phyloP scores from a whole-genome alignment of 768 basidiomycete species.

The Suillus brevipes region DNA sequence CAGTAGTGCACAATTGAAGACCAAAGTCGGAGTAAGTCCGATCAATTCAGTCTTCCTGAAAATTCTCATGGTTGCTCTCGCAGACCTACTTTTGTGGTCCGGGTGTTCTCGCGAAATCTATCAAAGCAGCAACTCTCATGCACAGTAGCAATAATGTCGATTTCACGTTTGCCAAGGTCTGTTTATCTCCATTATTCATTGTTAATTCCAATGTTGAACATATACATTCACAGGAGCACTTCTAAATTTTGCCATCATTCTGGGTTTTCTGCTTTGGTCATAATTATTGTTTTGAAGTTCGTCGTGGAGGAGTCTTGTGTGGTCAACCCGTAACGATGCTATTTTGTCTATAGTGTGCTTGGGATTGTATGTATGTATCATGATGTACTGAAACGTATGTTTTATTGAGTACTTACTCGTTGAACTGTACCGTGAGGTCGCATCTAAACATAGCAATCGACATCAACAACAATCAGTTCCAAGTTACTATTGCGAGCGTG shows the following conservation, averaged over 20 bases:
- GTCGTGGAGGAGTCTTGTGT: neutral
- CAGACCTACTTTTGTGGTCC: slow-evolving; percentile 93
- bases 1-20: slow-evolving; percentile 74
- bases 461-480: slow-evolving; percentile 20
- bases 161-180: slow-evolving; percentile 83
- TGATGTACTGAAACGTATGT: slow-evolving; percentile 1
- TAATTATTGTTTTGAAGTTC: neutral
- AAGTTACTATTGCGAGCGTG: slow-evolving; percentile 8
- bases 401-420: neutral
- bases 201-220: slow-evolving; percentile 8
- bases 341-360: neutral
- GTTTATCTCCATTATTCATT: slow-evolving; percentile 23
- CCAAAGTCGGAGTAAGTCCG: slow-evolving; percentile 73
- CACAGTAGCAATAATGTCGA: slow-evolving; percentile 57
- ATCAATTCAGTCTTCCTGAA: neutral
- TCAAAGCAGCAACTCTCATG: slow-evolving; percentile 68
- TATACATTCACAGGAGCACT: slow-evolving; percentile 50
- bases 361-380: neutral
- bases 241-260: slow-evolving; percentile 35
- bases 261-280: neutral
- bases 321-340: neutral
- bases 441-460: slow-evolving; percentile 10
- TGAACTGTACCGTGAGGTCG: neutral
- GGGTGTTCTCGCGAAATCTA: slow-evolving; percentile 66
- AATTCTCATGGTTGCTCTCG: slow-evolving; percentile 8